Evolutionary conservation across 352 stramenopile species (phyloP), one percentile per base, ranked within the genome.

Genomic region (Pythium pyrilobum): DNA sequence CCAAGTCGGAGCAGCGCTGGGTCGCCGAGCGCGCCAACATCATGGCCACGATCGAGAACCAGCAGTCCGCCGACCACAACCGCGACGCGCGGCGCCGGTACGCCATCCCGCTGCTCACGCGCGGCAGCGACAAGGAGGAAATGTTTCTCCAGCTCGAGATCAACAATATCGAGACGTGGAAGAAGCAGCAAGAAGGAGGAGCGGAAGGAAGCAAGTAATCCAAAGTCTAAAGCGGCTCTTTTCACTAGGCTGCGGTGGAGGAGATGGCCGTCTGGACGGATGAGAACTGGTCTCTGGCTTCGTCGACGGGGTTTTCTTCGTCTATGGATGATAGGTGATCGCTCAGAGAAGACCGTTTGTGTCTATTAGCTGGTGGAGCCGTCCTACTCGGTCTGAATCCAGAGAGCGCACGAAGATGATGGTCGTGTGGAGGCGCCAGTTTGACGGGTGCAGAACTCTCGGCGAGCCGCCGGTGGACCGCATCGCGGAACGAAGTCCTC

Each of bases 11-110:
- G 52, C 76, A 87, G 41, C 65, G 72, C 13, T 87, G 76, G 73
- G 66, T 83, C 13, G 76, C 77, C 4, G 77, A 85, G 51, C 69
- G 74, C 21, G 73, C 77, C 15, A 85, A 87, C 28, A 81, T 87
- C 56, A 87, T 87, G 74, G 25, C 66, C 12, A 72, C 71, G 3
- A 81, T 81, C 52, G 71, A 84, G 43, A 77, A 81, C 24, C 71
- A 81, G 43, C 74, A 64, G 25, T 59, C 62, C 8, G 32, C 45
- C 0, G 62, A 66, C 10, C 66, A 54, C 33, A 81, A 75, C 56
- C 53, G 74, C 45, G 50, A 40, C 3, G 57, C 63, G 16, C 64
- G 73, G 33, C 64, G 70, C 31, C 56, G 56, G 28, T 84, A 81
- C 38, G 71, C 71, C 8, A 71, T 84, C 7, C 62, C 64, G 10